Evolutionary conservation across 345 rosid species (phyloP).

Genomic region (Eucalyptus dawsonii): DNA sequence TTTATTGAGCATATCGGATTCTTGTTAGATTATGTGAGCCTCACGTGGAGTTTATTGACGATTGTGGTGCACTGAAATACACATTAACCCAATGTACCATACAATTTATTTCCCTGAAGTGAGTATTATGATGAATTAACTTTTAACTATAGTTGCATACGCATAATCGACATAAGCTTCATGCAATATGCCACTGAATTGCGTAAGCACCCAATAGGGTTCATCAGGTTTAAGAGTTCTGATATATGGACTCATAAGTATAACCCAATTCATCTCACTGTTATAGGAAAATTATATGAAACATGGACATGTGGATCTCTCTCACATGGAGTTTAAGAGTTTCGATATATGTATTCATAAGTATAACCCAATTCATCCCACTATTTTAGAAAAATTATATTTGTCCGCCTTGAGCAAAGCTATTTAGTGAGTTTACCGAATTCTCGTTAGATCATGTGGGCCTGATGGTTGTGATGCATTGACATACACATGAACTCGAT

Average conservation of each 20-base stretch:
- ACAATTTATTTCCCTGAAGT: background rate
- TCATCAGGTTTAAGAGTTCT: background rate
- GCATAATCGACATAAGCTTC: background rate
- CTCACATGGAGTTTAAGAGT: background rate
- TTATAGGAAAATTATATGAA: background rate
- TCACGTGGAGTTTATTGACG: background rate
- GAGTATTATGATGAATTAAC: background rate
- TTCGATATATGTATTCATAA: background rate
- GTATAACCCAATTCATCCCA: background rate
- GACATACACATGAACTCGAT: background rate
- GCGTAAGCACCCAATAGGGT: background rate
- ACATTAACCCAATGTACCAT: background rate
- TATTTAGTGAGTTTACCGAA: background rate
- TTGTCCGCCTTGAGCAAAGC: background rate
- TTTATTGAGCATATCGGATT: background rate
- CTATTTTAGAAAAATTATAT: background rate
- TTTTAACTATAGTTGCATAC: background rate
- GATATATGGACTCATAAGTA: background rate
- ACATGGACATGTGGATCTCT: background rate
- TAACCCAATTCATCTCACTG: background rate
- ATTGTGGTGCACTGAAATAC: background rate
- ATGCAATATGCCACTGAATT: background rate
- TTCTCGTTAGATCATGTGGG: background rate
- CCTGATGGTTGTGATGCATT: rapidly evolving
- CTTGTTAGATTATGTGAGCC: background rate